These are phyloP conservation scores for Chrysanthemum lavandulifolium DNA, from an alignment of 129 eudicot genomes.

Conservation along the genomic window DNA sequence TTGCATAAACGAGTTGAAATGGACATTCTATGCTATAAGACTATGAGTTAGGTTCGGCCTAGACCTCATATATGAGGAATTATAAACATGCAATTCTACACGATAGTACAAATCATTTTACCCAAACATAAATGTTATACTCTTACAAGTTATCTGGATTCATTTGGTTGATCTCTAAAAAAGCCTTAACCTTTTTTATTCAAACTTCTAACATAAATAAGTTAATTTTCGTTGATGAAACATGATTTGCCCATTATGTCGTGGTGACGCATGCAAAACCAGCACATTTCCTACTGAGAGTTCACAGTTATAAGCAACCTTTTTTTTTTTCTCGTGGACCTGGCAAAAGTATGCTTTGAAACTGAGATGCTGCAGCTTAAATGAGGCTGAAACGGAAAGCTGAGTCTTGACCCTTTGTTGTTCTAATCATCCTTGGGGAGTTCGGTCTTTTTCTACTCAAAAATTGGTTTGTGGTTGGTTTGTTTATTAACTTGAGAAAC, in stretches of 20 bases:
- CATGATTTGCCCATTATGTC: constrained; percentile 76
- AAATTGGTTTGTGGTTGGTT: constrained; percentile 23
- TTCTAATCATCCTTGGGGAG: constrained; percentile 8
- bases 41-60: too few species aligned
- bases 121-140: not conserved
- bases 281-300: constrained; percentile 26
- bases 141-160: not conserved
- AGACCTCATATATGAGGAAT: not conserved
- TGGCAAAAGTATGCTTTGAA: constrained; percentile 12
- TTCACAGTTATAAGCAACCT: constrained; percentile 13
- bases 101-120: not conserved
- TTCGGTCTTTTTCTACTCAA: constrained; percentile 30
- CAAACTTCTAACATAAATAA: not conserved
- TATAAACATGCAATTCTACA: not conserved
- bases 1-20: too few species aligned
- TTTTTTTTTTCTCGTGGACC: constrained; percentile 5
- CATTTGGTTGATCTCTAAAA: not conserved
- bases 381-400: constrained; percentile 12
- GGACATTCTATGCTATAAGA: too few species aligned
- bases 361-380: constrained; percentile 1
- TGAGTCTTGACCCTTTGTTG: not conserved
- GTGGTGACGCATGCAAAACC: constrained; percentile 56
- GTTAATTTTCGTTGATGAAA: constrained; percentile 18
- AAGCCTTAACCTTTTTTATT: not conserved
- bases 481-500: not conserved